These are phyloP conservation scores for Dactylellina drechsleri DNA, from an alignment of 2,329 filamentous ascomycete genomes.

Conservation along the genomic window DNA sequence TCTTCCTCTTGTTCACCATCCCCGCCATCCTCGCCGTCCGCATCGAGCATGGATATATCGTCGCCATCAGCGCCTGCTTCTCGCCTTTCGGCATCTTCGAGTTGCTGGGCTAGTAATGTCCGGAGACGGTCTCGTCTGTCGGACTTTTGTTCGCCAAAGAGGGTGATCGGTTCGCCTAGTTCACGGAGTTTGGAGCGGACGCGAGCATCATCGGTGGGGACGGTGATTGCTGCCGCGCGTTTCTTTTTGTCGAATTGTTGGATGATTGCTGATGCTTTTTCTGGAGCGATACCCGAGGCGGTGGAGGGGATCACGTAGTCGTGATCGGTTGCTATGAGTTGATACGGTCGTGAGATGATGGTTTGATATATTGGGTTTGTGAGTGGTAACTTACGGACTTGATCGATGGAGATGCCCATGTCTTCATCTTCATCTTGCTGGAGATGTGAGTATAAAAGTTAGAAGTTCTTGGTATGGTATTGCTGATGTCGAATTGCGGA, in stretches of 20 bases:
- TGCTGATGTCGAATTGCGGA: constrained; percentile 18
- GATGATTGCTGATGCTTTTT: constrained; percentile 85
- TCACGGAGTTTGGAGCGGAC: constrained; percentile 84
- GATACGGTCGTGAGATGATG: constrained; percentile 42
- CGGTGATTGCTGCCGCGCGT: constrained; percentile 84
- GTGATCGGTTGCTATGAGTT: constrained; percentile 72
- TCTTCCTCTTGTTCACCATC: constrained; percentile 85
- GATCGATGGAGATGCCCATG: constrained; percentile 71
- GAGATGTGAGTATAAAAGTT: constrained; percentile 59
- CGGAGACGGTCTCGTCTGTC: constrained; percentile 88
- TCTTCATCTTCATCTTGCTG: constrained; percentile 65
- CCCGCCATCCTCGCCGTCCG: constrained; percentile 67
- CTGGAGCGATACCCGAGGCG: constrained; percentile 74
- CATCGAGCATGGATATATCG: constrained; percentile 70
- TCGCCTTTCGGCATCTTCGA: constrained; percentile 68
- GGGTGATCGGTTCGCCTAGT: constrained; percentile 89
- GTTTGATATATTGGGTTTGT: not conserved
- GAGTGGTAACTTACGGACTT: constrained; percentile 68
- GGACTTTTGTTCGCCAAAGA: constrained; percentile 88
- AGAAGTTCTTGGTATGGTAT: constrained; percentile 34
- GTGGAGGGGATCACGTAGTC: constrained; percentile 82
- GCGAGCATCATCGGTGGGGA: constrained; percentile 90
- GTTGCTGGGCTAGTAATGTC: constrained; percentile 78
- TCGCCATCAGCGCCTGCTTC: constrained; percentile 71
- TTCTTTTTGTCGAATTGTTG: constrained; percentile 92